phyloP scores from a whole-genome alignment of 495 filamentous ascomycete species.

The Sporormia fimetaria region DNA sequence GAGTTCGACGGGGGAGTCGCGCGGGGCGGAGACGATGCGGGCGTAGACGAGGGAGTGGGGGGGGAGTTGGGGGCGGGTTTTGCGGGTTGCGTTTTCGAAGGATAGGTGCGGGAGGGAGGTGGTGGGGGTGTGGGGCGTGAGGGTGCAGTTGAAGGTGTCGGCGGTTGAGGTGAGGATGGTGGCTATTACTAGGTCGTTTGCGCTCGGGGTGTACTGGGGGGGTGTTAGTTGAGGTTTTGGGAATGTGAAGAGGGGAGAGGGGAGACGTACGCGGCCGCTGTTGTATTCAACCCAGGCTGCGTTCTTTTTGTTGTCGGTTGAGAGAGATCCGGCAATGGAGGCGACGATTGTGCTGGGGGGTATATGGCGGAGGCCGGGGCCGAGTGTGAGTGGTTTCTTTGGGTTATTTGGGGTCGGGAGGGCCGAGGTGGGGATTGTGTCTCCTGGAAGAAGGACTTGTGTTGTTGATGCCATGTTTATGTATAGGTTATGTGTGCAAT shows the following conservation, averaged over 20 bases:
- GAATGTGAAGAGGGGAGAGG: not conserved
- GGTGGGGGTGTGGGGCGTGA: conserved; percentile 58
- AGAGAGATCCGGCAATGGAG: conserved; percentile 67
- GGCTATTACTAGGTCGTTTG: conserved; percentile 74
- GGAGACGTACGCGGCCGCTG: conserved; percentile 45
- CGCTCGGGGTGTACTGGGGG: conserved; percentile 64
- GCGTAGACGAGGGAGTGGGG: conserved; percentile 76
- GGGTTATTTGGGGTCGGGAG: conserved; percentile 53
- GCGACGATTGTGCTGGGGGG: conserved; percentile 59
- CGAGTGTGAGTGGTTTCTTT: conserved; percentile 63
- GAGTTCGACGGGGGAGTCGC: conserved; percentile 77
- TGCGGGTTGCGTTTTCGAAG: conserved; percentile 85
- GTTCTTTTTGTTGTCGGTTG: conserved; percentile 65
- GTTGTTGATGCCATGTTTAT: conserved; percentile 29
- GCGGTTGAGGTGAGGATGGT: conserved; percentile 60
- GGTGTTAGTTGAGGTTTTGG: conserved; percentile 19
- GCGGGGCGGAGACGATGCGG: conserved; percentile 59
- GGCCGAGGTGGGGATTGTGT: conserved; percentile 47
- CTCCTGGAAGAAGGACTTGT: conserved; percentile 66
- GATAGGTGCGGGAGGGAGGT: conserved; percentile 74
- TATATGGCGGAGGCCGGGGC: conserved; percentile 69
- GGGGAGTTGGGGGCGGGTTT: conserved; percentile 69
- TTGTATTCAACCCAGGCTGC: conserved; percentile 66
- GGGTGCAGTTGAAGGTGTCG: conserved; percentile 64
- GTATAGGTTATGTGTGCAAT: not conserved